Percentiles rank a stretch among this genome's conserved stretches.
These are phyloP conservation scores for Boletus eberwhitei DNA, from an alignment of 768 basidiomycete species.

Conservation along the genomic window DNA sequence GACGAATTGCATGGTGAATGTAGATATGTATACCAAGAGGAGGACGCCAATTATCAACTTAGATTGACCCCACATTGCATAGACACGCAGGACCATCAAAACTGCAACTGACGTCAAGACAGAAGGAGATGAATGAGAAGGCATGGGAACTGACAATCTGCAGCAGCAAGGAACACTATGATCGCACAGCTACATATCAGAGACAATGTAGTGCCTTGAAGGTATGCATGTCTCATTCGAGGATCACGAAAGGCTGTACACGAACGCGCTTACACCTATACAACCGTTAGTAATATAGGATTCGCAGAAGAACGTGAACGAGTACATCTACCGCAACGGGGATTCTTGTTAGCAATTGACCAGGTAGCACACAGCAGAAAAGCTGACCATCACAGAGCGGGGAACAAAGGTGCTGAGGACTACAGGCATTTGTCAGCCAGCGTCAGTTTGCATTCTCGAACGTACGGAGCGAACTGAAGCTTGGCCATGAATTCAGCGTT, in stretches of 20 bases:
- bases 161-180: not conserved
- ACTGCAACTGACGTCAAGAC: not conserved
- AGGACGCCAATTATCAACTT: not conserved
- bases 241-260: not conserved
- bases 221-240: not conserved
- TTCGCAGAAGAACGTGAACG: not conserved
- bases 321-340: no score
- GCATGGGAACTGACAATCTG: not conserved
- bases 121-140: not conserved
- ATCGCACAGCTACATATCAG: not conserved
- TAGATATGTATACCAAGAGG: not conserved
- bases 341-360: no score
- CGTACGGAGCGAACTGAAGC: no score
- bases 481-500: no score
- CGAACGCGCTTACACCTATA: conserved; percentile 2
- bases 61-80: conserved; percentile 1
- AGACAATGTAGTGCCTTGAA: not conserved
- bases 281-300: not conserved
- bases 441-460: no score
- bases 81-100: conserved; percentile 9
- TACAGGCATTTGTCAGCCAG: no score
- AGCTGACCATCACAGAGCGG: no score
- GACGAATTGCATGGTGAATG: not conserved
- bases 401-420: no score
- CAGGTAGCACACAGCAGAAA: no score